Percentiles rank a stretch among this genome's conserved stretches.
Conservation (phyloP, 352 stramenopile genomes). For the Globisporangium emineosum region DNA sequence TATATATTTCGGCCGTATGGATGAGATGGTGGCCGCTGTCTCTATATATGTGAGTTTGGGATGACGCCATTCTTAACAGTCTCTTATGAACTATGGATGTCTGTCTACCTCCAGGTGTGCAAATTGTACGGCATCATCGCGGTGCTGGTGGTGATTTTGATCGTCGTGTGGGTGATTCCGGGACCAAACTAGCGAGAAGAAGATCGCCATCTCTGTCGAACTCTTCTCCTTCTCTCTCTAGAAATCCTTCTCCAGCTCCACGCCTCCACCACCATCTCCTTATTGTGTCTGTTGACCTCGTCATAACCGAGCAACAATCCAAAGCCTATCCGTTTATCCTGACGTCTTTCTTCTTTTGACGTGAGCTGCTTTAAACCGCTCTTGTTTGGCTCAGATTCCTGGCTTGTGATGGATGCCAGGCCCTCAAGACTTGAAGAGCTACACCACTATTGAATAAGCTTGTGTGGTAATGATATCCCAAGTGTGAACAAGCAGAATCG, state of each 20-base stretch:
- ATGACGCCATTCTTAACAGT: too few relatives aligned
- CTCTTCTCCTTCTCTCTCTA: neutral
- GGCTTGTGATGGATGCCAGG: too few relatives aligned
- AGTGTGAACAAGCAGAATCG: too few relatives aligned
- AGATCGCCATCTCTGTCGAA: neutral
- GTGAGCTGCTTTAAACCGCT: too few relatives aligned
- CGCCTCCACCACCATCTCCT: neutral
- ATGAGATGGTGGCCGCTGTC: neutral
- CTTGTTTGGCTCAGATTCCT: too few relatives aligned
- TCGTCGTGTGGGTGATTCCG: slow-evolving; percentile 57
- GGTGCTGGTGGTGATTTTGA: slow-evolving; percentile 56
- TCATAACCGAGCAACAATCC: neutral
- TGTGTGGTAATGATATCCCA: too few relatives aligned
- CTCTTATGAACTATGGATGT: too few relatives aligned
- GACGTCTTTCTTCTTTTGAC: too few relatives aligned
- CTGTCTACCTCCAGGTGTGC: slow-evolving; percentile 31
- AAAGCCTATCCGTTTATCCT: slow-evolving; percentile 1
- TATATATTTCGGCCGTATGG: neutral
- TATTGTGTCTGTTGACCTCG: slow-evolving; percentile 2
- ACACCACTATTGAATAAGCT: too few relatives aligned
- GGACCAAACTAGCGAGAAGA: slow-evolving; percentile 7
- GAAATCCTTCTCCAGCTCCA: neutral
- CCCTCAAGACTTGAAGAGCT: too few relatives aligned
- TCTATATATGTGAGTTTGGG: too few relatives aligned
- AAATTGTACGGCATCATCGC: slow-evolving; percentile 75